These are phyloP conservation scores for Geopyxis carbonaria DNA, from an alignment of 495 filamentous ascomycete species.

Conservation along the genomic window DNA sequence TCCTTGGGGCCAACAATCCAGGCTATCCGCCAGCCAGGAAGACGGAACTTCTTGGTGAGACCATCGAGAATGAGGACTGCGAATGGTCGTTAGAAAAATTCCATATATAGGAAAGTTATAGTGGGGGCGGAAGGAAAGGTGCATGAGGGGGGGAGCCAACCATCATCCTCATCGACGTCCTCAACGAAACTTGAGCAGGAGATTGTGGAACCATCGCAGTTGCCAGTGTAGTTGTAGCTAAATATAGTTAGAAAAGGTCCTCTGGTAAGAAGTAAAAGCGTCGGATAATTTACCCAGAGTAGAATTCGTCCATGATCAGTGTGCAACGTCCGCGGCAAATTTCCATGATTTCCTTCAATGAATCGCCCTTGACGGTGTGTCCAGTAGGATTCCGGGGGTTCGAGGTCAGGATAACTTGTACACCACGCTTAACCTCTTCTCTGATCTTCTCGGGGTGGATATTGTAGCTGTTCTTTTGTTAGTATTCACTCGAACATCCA, in stretches of 20 bases:
- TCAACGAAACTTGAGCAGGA: constrained; percentile 74
- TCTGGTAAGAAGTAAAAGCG: neutral
- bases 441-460: constrained; percentile 85
- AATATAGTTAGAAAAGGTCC: too few species aligned
- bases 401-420: constrained; percentile 80
- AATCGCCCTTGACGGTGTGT: constrained; percentile 58
- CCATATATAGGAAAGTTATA: neutral
- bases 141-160: constrained; percentile 21
- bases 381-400: constrained; percentile 96
- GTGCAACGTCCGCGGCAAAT: constrained; percentile 81
- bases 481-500: neutral
- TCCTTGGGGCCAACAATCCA: constrained; percentile 85
- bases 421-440: constrained; percentile 74
- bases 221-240: constrained; percentile 70
- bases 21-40: constrained; percentile 91
- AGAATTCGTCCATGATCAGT: constrained; percentile 92
- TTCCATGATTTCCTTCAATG: constrained; percentile 75
- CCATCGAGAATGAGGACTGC: constrained; percentile 85
- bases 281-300: constrained; percentile 46
- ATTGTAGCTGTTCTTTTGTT: constrained; percentile 27
- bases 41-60: constrained; percentile 88
- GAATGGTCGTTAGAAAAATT: constrained; percentile 28
- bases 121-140: neutral
- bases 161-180: constrained; percentile 20
- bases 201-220: constrained; percentile 79